Evolutionary conservation across 2,329 filamentous ascomycete genomes (phyloP).

Genomic region (Colletotrichum sojae): DNA sequence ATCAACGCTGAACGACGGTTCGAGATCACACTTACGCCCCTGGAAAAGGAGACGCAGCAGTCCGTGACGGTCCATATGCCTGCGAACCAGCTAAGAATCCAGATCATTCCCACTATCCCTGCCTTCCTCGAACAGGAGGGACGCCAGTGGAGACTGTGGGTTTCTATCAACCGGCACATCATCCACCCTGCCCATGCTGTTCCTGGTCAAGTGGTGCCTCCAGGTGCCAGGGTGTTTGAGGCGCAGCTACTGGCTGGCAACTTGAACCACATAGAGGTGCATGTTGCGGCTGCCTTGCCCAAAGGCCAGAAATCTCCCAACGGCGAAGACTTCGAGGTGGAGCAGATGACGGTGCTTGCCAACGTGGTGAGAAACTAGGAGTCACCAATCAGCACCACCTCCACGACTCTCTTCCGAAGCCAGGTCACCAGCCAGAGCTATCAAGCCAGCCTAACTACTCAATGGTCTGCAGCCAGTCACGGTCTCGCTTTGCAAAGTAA

Average conservation of each 20-base stretch:
- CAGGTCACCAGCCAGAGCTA: background rate
- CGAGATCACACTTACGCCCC: conserved; percentile 75
- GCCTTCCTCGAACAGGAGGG: conserved; percentile 70
- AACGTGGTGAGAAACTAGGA: conserved; percentile 72
- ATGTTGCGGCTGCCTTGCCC: conserved; percentile 80
- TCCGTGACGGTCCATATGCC: conserved; percentile 81
- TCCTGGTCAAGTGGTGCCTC: conserved; percentile 68
- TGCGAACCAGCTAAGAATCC: conserved; percentile 76
- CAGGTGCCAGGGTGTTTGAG: conserved; percentile 80
- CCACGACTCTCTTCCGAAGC: background rate
- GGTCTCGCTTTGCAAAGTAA: background rate
- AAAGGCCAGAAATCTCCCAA: conserved; percentile 69
- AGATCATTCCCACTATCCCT: conserved; percentile 77
- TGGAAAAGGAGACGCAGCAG: conserved; percentile 76
- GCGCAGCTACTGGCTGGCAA: conserved; percentile 75
- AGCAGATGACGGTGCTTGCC: conserved; percentile 82
- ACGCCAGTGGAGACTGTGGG: conserved; percentile 83
- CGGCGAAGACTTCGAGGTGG: conserved; percentile 79
- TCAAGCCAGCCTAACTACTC: background rate
- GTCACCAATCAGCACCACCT: conserved; percentile 7
- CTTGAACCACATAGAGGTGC: conserved; percentile 83
- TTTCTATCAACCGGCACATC: conserved; percentile 77
- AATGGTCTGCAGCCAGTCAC: background rate
- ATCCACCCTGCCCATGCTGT: conserved; percentile 66
- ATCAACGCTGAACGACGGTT: conserved; percentile 74